phyloP scores from a whole-genome alignment of 495 filamentous ascomycete species.

The Neurospora sp. region DNA sequence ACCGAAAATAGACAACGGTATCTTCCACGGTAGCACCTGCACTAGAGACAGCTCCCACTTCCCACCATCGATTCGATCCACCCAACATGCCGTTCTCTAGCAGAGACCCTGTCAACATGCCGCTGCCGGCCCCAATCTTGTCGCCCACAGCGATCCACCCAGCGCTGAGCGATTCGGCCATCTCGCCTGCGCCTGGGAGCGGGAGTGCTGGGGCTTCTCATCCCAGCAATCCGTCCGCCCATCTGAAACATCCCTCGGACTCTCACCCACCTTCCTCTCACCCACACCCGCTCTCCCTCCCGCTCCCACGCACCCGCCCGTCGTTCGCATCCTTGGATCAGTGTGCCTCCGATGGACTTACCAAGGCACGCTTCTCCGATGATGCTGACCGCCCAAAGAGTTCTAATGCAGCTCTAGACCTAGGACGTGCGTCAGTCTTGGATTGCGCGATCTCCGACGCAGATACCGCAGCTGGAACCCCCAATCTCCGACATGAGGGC shows the following conservation, averaged over 20 bases:
- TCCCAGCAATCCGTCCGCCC: neutral
- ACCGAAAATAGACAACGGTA: neutral
- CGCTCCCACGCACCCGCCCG: slow-evolving; percentile 4
- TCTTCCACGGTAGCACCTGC: slow-evolving; percentile 9
- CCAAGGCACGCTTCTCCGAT: slow-evolving; percentile 8
- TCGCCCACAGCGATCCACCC: slow-evolving; percentile 32
- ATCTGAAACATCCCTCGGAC: neutral
- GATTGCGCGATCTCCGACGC: slow-evolving; percentile 1
- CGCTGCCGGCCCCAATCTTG: slow-evolving; percentile 24
- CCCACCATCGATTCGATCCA: slow-evolving; percentile 9
- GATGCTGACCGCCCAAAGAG: slow-evolving; percentile 12
- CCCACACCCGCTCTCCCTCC: slow-evolving; percentile 10
- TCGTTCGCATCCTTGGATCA: slow-evolving; percentile 1
- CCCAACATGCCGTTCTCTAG: slow-evolving; percentile 4
- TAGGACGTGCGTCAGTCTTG: neutral
- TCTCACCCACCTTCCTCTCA: neutral
- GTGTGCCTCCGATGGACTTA: slow-evolving; percentile 13
- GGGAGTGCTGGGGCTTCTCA: neutral
- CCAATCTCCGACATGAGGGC: slow-evolving; percentile 8
- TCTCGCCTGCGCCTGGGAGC: neutral
- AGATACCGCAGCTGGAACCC: neutral
- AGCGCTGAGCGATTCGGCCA: slow-evolving; percentile 17
- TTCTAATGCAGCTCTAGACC: slow-evolving; percentile 8
- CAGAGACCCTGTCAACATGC: slow-evolving; percentile 16
- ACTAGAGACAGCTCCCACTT: slow-evolving; percentile 15